Evolutionary conservation across 768 basidiomycete genomes (phyloP), one percentile per base, ranked within the genome.

Genomic region (Auricularia sp.): DNA sequence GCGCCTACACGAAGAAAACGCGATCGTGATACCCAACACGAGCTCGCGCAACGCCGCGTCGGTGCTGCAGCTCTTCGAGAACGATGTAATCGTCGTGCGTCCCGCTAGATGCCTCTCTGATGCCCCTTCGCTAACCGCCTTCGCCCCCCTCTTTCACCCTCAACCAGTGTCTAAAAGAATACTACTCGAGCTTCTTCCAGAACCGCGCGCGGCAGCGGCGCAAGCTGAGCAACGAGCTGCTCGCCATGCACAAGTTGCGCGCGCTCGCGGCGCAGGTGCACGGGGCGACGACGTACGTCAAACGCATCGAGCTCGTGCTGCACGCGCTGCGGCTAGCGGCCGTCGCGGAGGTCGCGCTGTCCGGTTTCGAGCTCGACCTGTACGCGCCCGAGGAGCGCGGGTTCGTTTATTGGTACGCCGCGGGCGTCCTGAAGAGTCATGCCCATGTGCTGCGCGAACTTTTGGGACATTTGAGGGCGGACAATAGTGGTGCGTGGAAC

Each of bases 281-380:
- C 44, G n/a, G 8, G 47, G 47, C 14, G 10, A 21, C 47, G 47
- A 14, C 47, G 47, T 21, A 51, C 21, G 56, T 59, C 7, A 35
- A 59, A 29, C 29, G 56, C 29, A 33, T 59, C 14, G 56, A 33
- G 24, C 34, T 59, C 34, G 56, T 18, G 56, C 56, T 59, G 24
- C 56, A 59, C 10, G 29, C 82, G n/a, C 85, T 85, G 80, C 81
- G 89, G 54, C 73, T 90, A 18, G 75, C 81, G 3, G 74, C 81
- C 10, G 78, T 89, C 3, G 81, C 84, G 45, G 89, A 93, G 68
- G 78, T 94, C 14, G 73, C 92, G 3, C 76, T 87, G 54, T 86
- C 89, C 1, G 92, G 89, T 2, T 88, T 90, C 67, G 89, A 92
- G 72, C 73, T 92, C 24, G 87, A 89, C 56, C 73, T 94, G 6